Percentiles rank a stretch among this genome's conserved stretches.
phyloP scores from a whole-genome alignment of 2,329 filamentous ascomycete species.

The Penicillium sp. region DNA sequence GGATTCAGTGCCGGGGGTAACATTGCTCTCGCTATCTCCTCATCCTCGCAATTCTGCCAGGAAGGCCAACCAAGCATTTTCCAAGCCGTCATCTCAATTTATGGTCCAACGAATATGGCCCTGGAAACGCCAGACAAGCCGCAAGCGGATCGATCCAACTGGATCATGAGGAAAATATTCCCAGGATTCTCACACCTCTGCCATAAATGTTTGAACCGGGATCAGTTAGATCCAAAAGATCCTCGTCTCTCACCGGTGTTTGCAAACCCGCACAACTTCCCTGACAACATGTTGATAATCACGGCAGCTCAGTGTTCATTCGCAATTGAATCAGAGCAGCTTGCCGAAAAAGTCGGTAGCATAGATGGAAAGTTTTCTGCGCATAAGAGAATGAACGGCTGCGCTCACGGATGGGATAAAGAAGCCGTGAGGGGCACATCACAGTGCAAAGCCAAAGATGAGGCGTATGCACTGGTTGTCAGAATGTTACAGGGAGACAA shows the following conservation, averaged over 20 bases:
- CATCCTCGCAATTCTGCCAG: constrained; percentile 19
- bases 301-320: constrained; percentile 29
- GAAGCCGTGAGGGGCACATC: constrained; percentile 29
- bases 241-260: constrained; percentile 31
- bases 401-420: constrained; percentile 46
- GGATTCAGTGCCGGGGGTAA: constrained; percentile 50
- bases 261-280: constrained; percentile 25
- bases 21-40: constrained; percentile 38
- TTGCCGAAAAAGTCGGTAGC: constrained; percentile 24
- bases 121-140: constrained; percentile 18
- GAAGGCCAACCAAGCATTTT: constrained; percentile 20
- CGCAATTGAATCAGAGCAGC: constrained; percentile 29
- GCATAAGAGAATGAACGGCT: constrained; percentile 33
- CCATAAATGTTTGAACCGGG: constrained; percentile 26
- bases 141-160: constrained; percentile 17
- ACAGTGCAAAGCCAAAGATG: constrained; percentile 30
- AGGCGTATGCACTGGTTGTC: constrained; percentile 36
- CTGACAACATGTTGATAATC: constrained; percentile 27
- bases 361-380: constrained; percentile 18
- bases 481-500: constrained; percentile 20
- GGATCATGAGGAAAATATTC: constrained; percentile 25
- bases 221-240: constrained; percentile 17
- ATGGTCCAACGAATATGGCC: constrained; percentile 29
- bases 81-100: constrained; percentile 35
- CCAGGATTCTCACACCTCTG: constrained; percentile 30